phyloP scores from a whole-genome alignment of 2,329 filamentous ascomycete species.

The Fusarium continuum region DNA sequence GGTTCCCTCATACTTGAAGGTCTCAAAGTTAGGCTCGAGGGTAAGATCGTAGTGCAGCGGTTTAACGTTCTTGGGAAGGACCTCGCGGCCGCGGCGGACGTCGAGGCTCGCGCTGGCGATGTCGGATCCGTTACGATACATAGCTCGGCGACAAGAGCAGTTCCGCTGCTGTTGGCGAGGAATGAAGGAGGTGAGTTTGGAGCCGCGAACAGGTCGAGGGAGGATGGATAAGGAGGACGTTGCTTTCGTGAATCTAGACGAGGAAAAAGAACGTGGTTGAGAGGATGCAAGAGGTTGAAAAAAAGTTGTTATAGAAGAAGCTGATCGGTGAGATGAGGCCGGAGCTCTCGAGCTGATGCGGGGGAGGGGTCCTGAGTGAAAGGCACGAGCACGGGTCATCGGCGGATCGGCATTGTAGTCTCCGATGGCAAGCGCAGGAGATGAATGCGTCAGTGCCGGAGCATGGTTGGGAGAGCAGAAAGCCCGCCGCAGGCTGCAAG shows the following conservation, averaged over 20 bases:
- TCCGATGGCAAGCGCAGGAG: conserved; percentile 14
- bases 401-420: conserved; percentile 25
- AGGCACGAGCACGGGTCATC: conserved; percentile 33
- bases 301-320: conserved; percentile 9
- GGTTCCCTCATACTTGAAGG: conserved; percentile 85
- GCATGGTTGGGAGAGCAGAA: background rate
- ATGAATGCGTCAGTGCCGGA: background rate
- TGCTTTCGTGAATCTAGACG: conserved; percentile 7
- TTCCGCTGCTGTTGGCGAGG: conserved; percentile 38
- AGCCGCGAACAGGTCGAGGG: background rate
- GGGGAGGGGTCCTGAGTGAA: conserved; percentile 42
- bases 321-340: conserved; percentile 28
- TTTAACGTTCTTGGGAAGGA: conserved; percentile 90
- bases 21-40: conserved; percentile 88
- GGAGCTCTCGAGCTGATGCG: conserved; percentile 34
- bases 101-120: conserved; percentile 39
- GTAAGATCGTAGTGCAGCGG: conserved; percentile 92
- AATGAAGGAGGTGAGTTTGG: conserved; percentile 12
- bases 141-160: conserved; percentile 45
- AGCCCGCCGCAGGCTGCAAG: conserved; percentile 15
- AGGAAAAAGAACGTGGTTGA: conserved; percentile 7
- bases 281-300: background rate
- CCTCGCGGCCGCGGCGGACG: conserved; percentile 66
- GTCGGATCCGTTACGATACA: conserved; percentile 43
- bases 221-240: background rate